phyloP scores from a whole-genome alignment of 2,329 filamentous ascomycete genomes.

The Colletotrichum simmondsii region DNA sequence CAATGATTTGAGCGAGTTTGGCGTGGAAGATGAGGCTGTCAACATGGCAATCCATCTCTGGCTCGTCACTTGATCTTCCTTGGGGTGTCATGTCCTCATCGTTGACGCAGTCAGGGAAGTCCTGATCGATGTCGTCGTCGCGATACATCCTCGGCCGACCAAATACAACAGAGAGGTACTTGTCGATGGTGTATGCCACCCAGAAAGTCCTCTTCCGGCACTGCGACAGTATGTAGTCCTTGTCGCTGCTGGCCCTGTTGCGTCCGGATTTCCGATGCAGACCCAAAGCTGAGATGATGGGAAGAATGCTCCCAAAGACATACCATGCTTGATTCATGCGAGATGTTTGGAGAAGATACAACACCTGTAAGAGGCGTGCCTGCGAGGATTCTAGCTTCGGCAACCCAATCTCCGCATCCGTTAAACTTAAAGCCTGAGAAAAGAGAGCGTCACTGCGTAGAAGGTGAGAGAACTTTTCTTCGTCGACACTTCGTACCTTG shows the following conservation, averaged over 20 bases:
- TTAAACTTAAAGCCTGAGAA: slow-evolving; percentile 37
- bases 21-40: slow-evolving; percentile 58
- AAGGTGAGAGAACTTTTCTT: slow-evolving; percentile 23
- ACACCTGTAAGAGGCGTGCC: slow-evolving; percentile 65
- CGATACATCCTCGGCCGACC: slow-evolving; percentile 70
- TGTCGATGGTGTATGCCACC: slow-evolving; percentile 71
- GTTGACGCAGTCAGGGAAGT: slow-evolving; percentile 64
- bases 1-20: slow-evolving; percentile 52
- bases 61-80: slow-evolving; percentile 40
- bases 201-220: slow-evolving; percentile 69
- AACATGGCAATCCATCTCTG: slow-evolving; percentile 58
- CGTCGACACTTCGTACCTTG: slow-evolving; percentile 40
- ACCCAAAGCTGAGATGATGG: slow-evolving; percentile 59
- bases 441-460: slow-evolving; percentile 41
- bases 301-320: slow-evolving; percentile 66
- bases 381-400: slow-evolving; percentile 67
- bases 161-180: slow-evolving; percentile 72
- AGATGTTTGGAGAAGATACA: slow-evolving; percentile 68
- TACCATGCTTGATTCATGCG: slow-evolving; percentile 73
- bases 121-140: slow-evolving; percentile 72
- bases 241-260: slow-evolving; percentile 5
- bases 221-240: slow-evolving; percentile 59
- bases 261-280: slow-evolving; percentile 31
- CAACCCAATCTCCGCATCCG: slow-evolving; percentile 61
- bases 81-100: slow-evolving; percentile 65